Evolutionary conservation across 495 filamentous ascomycete genomes (phyloP).

Genomic region (Aspergillus diversus): DNA sequence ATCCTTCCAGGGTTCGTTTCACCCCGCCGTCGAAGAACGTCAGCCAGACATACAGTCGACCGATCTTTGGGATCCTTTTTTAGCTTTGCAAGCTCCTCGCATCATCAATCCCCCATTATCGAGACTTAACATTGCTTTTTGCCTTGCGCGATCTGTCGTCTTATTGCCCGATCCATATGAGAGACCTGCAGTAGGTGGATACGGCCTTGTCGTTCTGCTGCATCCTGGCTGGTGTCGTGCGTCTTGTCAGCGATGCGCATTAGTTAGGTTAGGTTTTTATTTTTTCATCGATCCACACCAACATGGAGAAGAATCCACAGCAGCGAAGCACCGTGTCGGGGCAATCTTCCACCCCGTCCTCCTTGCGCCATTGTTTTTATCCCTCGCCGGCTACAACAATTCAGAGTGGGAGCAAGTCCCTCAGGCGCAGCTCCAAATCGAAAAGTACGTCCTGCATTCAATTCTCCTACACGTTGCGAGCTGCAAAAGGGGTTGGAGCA

Average conservation of each 20-base stretch:
- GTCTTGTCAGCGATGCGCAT: conserved; percentile 39
- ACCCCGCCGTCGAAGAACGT: conserved; percentile 15
- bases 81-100: conserved; percentile 21
- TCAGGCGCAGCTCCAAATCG: conserved; percentile 24
- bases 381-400: conserved; percentile 28
- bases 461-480: conserved; percentile 10
- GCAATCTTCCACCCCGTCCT: conserved; percentile 30
- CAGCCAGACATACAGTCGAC: conserved; percentile 18
- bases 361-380: conserved; percentile 34
- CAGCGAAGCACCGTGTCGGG: conserved; percentile 34
- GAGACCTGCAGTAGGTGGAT: conserved; percentile 23
- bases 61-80: conserved; percentile 19
- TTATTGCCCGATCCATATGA: conserved; percentile 17
- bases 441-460: conserved; percentile 29
- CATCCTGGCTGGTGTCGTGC: conserved; percentile 31
- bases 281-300: conserved; percentile 17
- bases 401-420: conserved; percentile 25
- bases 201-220: conserved; percentile 21
- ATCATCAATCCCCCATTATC: conserved; percentile 17
- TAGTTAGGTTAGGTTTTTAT: conserved; percentile 11
- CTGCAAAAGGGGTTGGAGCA: conserved; percentile 12
- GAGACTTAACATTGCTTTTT: conserved; percentile 25
- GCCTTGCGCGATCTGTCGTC: conserved; percentile 24
- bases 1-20: conserved; percentile 8
- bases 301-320: conserved; percentile 38